Conservation (phyloP, 73 alveolate genomes). For the Paramecium sexaurelia region DNA sequence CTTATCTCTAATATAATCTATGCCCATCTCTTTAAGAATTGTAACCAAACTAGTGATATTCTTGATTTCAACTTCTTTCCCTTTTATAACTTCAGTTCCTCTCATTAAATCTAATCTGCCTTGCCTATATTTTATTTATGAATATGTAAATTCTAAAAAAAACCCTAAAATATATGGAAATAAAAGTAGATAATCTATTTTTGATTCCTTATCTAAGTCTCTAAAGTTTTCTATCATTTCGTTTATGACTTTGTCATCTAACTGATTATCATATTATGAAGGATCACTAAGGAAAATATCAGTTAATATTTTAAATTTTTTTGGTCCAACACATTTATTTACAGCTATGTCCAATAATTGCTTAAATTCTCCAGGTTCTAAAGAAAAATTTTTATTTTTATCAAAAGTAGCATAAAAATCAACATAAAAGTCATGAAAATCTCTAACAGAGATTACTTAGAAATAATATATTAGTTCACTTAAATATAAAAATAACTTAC, state of each 20-base stretch:
- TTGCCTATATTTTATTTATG: not conserved
- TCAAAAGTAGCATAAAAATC: conserved; percentile 42
- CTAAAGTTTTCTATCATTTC: conserved; percentile 3
- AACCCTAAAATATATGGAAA: conserved; percentile 24
- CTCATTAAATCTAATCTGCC: conserved; percentile 35
- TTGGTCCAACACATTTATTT: conserved; percentile 7
- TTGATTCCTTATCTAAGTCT: not conserved
- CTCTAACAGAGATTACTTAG: not conserved
- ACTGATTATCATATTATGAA: not conserved
- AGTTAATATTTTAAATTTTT: conserved; percentile 10
- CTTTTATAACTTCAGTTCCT: conserved; percentile 30
- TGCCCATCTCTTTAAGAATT: conserved; percentile 46
- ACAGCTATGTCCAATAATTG: not conserved
- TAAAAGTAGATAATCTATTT: not conserved
- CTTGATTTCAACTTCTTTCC: conserved; percentile 7
- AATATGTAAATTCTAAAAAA: conserved; percentile 30
- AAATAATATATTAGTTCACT: conserved; percentile 27
- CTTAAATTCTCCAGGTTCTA: conserved; percentile 4
- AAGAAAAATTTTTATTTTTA: conserved; percentile 22
- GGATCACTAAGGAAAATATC: not conserved
- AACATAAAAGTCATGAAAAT: conserved; percentile 41
- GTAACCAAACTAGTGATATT: conserved; percentile 1
- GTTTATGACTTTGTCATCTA: not conserved
- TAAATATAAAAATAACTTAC: not conserved
- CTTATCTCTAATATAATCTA: conserved; percentile 28